Percentiles rank a stretch among this genome's conserved stretches.
phyloP scores from a whole-genome alignment of 805 yeast species.

The Hanseniaspora singularis region DNA sequence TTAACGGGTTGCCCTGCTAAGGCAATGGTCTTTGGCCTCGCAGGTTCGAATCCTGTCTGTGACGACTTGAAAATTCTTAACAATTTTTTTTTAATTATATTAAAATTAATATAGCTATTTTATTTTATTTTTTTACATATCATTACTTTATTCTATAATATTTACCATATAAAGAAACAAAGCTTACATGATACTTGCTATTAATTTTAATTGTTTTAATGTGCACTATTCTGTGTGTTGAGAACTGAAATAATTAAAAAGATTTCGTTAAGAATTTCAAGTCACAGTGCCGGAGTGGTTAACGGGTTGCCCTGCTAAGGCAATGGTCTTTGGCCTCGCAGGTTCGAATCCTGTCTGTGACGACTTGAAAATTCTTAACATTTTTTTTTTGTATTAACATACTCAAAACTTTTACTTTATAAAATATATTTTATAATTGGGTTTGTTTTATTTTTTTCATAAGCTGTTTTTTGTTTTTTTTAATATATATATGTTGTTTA shows the following conservation, averaged over 20 bases:
- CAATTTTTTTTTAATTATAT: constrained; percentile 1
- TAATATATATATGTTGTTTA: not conserved
- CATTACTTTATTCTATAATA: no score
- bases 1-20: constrained; percentile 17
- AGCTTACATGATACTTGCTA: no score
- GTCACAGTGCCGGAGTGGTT: constrained; percentile 16
- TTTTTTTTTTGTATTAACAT: constrained; percentile 1
- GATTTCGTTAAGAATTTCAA: not conserved
- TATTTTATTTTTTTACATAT: no score
- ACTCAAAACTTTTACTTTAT: not conserved
- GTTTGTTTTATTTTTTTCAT: not conserved
- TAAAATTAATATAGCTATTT: no score
- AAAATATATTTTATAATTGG: no score
- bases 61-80: constrained; percentile 5
- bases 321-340: constrained; percentile 16
- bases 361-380: not conserved
- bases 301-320: constrained; percentile 17
- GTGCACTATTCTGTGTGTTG: no score
- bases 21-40: constrained; percentile 17
- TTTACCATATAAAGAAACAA: no score
- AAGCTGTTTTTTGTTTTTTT: constrained; percentile 24
- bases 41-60: constrained; percentile 16
- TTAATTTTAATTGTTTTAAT: no score
- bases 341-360: constrained; percentile 17
- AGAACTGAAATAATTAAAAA: no score